These are phyloP conservation scores for Silybum marianum DNA, from an alignment of 129 eudicot genomes.

Conservation along the genomic window DNA sequence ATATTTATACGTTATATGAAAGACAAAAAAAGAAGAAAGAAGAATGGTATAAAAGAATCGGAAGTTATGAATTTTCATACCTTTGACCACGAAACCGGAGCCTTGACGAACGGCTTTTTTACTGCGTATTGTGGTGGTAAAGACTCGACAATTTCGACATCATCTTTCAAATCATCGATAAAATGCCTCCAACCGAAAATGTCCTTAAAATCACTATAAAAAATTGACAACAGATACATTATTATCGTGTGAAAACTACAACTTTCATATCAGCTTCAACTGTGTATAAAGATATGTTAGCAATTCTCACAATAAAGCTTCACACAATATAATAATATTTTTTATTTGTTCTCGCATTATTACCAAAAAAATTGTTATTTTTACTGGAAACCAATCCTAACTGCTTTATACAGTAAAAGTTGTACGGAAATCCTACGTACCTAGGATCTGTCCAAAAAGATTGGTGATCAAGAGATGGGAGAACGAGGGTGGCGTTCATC, in stretches of 20 bases:
- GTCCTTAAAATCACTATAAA: constrained; percentile 80
- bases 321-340: no score
- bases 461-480: constrained; percentile 92
- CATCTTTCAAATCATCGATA: constrained; percentile 65
- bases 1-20: no score
- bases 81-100: constrained; percentile 97
- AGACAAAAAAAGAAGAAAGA: no score
- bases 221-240: background rate
- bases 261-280: background rate
- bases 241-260: background rate
- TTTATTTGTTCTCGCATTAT: no score
- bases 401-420: background rate
- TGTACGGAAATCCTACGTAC: constrained; percentile 29
- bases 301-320: no score
- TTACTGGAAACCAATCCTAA: background rate
- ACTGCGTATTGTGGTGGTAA: constrained; percentile 58
- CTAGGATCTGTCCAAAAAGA: constrained; percentile 98
- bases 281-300: no score
- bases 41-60: background rate
- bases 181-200: constrained; percentile 89
- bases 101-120: constrained; percentile 55
- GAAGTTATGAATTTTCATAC: constrained; percentile 26
- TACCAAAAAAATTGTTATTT: background rate
- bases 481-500: constrained; percentile 96
- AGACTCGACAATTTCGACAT: constrained; percentile 78